A percentile compares a stretch with the other conserved stretches of the same genome.
phyloP scores from a whole-genome alignment of 331 rosid genomes.

The Acacia pycnantha region DNA sequence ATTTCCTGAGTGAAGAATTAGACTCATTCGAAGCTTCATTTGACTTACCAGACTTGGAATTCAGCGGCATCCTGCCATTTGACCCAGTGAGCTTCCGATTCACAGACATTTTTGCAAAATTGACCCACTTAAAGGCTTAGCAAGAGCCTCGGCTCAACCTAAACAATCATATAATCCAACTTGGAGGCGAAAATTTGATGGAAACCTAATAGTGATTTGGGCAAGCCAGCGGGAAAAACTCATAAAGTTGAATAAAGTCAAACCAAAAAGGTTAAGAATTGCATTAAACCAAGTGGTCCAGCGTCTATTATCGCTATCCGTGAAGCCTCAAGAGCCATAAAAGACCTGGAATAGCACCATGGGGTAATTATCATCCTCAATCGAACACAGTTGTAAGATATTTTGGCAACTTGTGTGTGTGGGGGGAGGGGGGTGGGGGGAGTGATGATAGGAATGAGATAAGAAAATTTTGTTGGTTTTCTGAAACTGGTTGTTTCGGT shows the following conservation, averaged over 20 bases:
- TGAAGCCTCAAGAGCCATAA: conserved; percentile 36
- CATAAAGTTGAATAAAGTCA: conserved; percentile 1
- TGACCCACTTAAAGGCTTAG: conserved; percentile 45
- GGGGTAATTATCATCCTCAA: conserved; percentile 37
- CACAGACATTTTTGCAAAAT: conserved; percentile 62
- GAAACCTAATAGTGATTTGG: conserved; percentile 20
- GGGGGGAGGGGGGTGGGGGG: conserved; percentile 4
- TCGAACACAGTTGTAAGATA: conserved; percentile 33
- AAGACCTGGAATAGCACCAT: conserved; percentile 23
- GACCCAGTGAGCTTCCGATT: conserved; percentile 59
- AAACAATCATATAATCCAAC: conserved; percentile 48
- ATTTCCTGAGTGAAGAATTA: conserved; percentile 41
- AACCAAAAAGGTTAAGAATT: not conserved
- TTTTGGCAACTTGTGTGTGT: conserved; percentile 38
- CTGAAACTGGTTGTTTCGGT: conserved; percentile 48
- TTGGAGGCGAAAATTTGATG: conserved; percentile 28
- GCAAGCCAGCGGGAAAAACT: not conserved
- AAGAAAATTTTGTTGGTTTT: conserved; percentile 46
- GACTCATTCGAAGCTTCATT: conserved; percentile 54
- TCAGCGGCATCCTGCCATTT: conserved; percentile 56
- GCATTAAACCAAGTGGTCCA: conserved; percentile 35
- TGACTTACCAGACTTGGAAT: conserved; percentile 53
- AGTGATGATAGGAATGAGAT: conserved; percentile 39
- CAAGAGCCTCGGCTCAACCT: conserved; percentile 36
- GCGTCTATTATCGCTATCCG: conserved; percentile 15